Conservation (phyloP, 495 filamentous ascomycete genomes). For the Staphylotrichum tortipilum region DNA sequence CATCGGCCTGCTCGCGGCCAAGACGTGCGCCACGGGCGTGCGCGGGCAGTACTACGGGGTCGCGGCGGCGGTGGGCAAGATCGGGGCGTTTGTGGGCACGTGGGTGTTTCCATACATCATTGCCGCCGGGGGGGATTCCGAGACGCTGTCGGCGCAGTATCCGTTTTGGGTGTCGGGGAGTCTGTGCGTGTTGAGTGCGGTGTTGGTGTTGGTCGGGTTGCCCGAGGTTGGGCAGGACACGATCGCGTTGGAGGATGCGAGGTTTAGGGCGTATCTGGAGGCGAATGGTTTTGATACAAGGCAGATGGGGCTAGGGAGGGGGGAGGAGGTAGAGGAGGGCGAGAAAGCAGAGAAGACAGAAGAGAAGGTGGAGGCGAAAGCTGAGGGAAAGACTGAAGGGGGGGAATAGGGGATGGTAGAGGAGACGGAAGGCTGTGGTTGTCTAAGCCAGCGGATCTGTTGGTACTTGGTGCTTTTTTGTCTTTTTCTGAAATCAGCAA, state of each 20-base stretch:
- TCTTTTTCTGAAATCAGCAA: too few relatives aligned
- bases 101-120: slow-evolving; percentile 70
- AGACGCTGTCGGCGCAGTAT: slow-evolving; percentile 57
- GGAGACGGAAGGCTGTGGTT: background rate
- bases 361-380: background rate
- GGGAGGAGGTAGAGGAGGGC: slow-evolving; percentile 15
- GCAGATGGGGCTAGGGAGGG: slow-evolving; percentile 50
- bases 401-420: too few relatives aligned
- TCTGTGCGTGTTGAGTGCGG: slow-evolving; percentile 55
- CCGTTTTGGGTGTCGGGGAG: slow-evolving; percentile 67
- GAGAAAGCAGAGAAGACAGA: background rate
- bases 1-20: slow-evolving; percentile 78
- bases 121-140: slow-evolving; percentile 47
- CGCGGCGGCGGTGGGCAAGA: slow-evolving; percentile 75
- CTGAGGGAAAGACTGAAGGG: too few relatives aligned
- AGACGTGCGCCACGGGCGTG: slow-evolving; percentile 78
- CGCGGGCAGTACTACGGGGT: slow-evolving; percentile 88
- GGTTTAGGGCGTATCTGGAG: slow-evolving; percentile 61
- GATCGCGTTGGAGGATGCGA: slow-evolving; percentile 58
- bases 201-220: slow-evolving; percentile 48
- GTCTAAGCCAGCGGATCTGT: too few relatives aligned
- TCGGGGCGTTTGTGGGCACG: slow-evolving; percentile 86
- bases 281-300: slow-evolving; percentile 61
- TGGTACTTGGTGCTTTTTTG: too few relatives aligned
- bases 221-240: slow-evolving; percentile 68